Evolutionary conservation across 2,329 filamentous ascomycete genomes (phyloP), one percentile per base, ranked within the genome.

Genomic region (Neoscytalidium dimidiatum): DNA sequence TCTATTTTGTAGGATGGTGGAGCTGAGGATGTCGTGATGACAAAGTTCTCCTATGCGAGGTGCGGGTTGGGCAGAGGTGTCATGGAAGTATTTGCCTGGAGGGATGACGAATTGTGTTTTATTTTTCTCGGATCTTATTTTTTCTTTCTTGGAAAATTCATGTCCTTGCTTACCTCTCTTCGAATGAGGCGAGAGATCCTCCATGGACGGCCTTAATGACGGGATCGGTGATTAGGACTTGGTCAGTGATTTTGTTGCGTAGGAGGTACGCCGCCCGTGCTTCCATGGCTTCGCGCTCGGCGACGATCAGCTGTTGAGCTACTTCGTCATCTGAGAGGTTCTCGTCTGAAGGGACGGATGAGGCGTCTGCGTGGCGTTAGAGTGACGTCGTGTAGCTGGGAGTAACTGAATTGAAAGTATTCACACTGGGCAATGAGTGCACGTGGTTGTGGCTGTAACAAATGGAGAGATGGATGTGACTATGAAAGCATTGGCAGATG

Each of bases 151-250:
- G 21, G 9, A 21, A 29, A 29, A 7, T 7, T 17, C 9, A n/a
- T 21, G 41, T 13, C 13, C 29, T 8, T 21, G 9, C 43, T 38
- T 11, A 92, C 91, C 87, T 86, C 78, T 95, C 91, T 61, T 88
- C 82, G 49, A 86, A 85, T 2, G 87, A 86, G 19, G 87, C 85
- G 66, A 86, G 83, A 13, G 85, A 85, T 48, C 88, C 88, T 66
- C 85, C 81, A 74, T 96, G 91, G 43, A 94, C 87, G 6, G 92
- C 90, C 72, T 91, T 92, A 65, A 96, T 80, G 44, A 91, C 88
- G 7, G 92, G 92, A 71, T 92, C 90, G 64, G 88, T 88, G 69
- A 87, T 86, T 69, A 95, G 78, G 62, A 92, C 87, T 52, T 84
- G 87, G 67, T 90, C 87, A 23, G 89, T 82, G 23, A 91, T 88